phyloP scores from a whole-genome alignment of 177 flowering plant genomes.

The Tripterygium wilfordii region DNA sequence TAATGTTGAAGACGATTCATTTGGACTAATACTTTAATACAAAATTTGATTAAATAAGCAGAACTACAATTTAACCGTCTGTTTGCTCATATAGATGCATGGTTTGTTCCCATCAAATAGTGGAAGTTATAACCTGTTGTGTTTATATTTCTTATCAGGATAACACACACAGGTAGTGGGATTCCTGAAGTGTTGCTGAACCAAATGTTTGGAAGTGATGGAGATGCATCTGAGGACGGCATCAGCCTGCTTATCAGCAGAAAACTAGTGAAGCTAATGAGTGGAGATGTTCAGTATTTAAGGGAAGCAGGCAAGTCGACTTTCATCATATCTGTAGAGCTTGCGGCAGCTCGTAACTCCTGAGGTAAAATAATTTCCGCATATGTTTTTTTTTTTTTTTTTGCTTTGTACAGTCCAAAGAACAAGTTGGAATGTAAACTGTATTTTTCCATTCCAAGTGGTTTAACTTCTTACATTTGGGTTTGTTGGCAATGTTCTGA shows the following conservation, averaged over 20 bases:
- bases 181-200: constrained; percentile 69
- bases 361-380: not conserved
- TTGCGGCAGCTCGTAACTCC: constrained; percentile 43
- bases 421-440: no score
- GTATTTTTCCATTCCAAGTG: no score
- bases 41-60: no score
- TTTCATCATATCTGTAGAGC: constrained; percentile 73
- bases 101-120: not conserved
- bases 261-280: constrained; percentile 86
- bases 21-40: no score
- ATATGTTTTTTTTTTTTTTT: not conserved
- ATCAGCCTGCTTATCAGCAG: constrained; percentile 68
- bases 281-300: constrained; percentile 82
- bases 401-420: no score
- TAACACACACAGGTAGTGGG: constrained; percentile 68
- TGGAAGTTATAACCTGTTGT: not conserved
- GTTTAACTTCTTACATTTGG: no score
- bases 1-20: no score
- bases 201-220: constrained; percentile 71
- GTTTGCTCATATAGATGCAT: no score
- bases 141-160: constrained; percentile 31
- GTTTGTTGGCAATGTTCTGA: no score
- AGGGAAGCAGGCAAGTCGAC: constrained; percentile 69
- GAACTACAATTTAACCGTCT: no score
- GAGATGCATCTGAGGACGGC: constrained; percentile 67